These are phyloP conservation scores for Penicillium riverlandense DNA, from an alignment of 495 filamentous ascomycete species.

Conservation along the genomic window DNA sequence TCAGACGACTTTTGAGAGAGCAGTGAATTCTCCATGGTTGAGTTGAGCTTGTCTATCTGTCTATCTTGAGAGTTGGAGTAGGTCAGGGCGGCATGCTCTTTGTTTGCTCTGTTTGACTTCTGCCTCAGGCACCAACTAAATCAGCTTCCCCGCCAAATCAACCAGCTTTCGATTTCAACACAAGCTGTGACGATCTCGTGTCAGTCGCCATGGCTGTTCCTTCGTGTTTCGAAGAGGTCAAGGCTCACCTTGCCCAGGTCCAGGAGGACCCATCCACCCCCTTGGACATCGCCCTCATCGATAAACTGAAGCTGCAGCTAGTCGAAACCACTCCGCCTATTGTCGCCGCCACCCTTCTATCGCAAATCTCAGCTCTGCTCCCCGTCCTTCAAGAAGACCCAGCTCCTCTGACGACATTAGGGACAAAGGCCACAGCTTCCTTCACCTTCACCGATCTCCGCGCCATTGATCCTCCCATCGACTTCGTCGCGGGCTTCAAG, in stretches of 20 bases:
- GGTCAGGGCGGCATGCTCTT: too few relatives aligned
- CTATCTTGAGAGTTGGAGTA: too few relatives aligned
- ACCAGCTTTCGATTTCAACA: background rate
- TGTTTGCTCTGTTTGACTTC: slow-evolving; percentile 8
- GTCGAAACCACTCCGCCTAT: slow-evolving; percentile 25
- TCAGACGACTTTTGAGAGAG: slow-evolving; percentile 63
- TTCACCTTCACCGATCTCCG: slow-evolving; percentile 40
- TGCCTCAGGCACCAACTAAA: slow-evolving; percentile 7
- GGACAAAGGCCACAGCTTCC: slow-evolving; percentile 25
- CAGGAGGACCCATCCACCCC: slow-evolving; percentile 26
- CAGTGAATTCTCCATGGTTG: slow-evolving; percentile 40
- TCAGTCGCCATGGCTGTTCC: slow-evolving; percentile 28
- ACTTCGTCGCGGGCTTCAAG: slow-evolving; percentile 45
- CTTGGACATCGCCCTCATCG: slow-evolving; percentile 30
- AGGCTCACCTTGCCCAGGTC: slow-evolving; percentile 28
- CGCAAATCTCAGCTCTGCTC: slow-evolving; percentile 39
- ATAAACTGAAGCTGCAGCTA: slow-evolving; percentile 36
- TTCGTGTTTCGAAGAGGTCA: slow-evolving; percentile 30
- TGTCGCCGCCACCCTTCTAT: slow-evolving; percentile 34
- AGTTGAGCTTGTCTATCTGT: background rate
- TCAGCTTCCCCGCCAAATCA: slow-evolving; percentile 7
- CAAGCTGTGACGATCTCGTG: background rate
- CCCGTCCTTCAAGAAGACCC: slow-evolving; percentile 45
- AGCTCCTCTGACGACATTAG: slow-evolving; percentile 39
- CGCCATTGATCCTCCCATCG: slow-evolving; percentile 36